Evolutionary conservation across 2,329 filamentous ascomycete genomes (phyloP), one percentile per base, ranked within the genome.

Genomic region (Lachnellula subtilissima): DNA sequence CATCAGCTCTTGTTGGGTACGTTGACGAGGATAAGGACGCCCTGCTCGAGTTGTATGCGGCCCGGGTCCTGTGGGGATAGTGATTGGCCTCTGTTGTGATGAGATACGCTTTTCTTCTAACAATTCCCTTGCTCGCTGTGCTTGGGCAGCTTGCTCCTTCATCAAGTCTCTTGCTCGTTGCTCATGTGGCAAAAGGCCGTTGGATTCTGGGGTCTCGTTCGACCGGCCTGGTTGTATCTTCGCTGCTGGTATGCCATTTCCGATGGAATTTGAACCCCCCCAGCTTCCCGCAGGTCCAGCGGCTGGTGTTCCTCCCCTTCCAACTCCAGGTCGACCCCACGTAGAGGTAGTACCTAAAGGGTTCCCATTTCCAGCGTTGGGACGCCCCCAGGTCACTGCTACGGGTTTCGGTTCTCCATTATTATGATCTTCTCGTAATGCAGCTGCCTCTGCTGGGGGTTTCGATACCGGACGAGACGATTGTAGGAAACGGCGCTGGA

Each of bases 401-500:
- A 7, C 25, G 2, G 40, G 25, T 19, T 5, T 28, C 28, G 55
- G 2, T 17, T 23, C 17, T 7, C 28, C 22, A 50, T 47, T 11
- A 22, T 47, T 42, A 14, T 14, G 22, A 35, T 60, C 53, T 35
- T 62, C 57, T 50, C 52, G 37, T 9, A 57, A 3, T n/a, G 58
- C 55, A 51, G 59, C 45, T 40, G 46, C 65, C 48, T 64, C 60
- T 28, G 50, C 60, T 23, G 65, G 61, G 37, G 66, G 64, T 52
- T 61, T 63, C 25, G 56, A 59, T 45, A 58, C 53, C 39, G 65
- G 50, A 28, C 62, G 62, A 37, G 67, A 68, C 8, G 66, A 69
- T 61, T 68, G 67, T 39, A 71, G 52, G 50, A 68, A 68, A 55
- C 68, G 64, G 15, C 69, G 64, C 57, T 67, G 63, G 52, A 65